Conservation (phyloP, 2,329 filamentous ascomycete genomes). For the Microcyclosporella mali region DNA sequence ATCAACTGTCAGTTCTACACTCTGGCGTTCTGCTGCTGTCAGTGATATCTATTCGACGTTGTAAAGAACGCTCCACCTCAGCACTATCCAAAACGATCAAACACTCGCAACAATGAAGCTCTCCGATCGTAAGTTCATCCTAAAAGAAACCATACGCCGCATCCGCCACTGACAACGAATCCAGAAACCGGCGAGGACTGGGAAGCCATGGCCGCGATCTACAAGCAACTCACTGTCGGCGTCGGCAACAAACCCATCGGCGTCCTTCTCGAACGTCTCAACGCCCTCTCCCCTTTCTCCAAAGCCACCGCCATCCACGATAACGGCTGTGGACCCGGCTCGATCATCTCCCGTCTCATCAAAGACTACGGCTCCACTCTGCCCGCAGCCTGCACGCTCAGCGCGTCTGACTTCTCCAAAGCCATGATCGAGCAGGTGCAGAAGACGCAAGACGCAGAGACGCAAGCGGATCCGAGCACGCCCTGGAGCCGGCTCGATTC, state of each 20-base stretch:
- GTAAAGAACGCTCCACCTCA: no score
- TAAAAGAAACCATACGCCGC: no score
- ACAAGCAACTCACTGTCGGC: constrained; percentile 17
- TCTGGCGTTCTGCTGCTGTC: no score
- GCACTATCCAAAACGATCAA: no score
- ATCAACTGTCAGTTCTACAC: no score
- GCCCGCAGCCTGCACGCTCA: constrained; percentile 15
- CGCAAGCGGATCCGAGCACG: constrained; percentile 10
- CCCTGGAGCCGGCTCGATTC: constrained; percentile 24
- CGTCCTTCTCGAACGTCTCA: constrained; percentile 21
- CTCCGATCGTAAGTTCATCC: not conserved
- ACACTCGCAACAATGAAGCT: constrained; percentile 19
- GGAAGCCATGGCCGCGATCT: constrained; percentile 19
- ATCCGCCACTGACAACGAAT: no score
- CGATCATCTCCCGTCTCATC: constrained; percentile 23
- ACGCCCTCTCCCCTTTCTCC: constrained; percentile 23
- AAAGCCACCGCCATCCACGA: constrained; percentile 28
- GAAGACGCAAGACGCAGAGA: constrained; percentile 9
- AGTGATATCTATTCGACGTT: no score
- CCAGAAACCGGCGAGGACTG: constrained; percentile 18
- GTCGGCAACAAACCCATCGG: constrained; percentile 16
- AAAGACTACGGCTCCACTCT: constrained; percentile 18
- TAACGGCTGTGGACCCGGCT: constrained; percentile 30
- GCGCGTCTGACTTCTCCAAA: constrained; percentile 27
- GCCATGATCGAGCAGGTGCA: constrained; percentile 27